Evolutionary conservation across 345 rosid genomes (phyloP).

Genomic region (Durio zibethinus): DNA sequence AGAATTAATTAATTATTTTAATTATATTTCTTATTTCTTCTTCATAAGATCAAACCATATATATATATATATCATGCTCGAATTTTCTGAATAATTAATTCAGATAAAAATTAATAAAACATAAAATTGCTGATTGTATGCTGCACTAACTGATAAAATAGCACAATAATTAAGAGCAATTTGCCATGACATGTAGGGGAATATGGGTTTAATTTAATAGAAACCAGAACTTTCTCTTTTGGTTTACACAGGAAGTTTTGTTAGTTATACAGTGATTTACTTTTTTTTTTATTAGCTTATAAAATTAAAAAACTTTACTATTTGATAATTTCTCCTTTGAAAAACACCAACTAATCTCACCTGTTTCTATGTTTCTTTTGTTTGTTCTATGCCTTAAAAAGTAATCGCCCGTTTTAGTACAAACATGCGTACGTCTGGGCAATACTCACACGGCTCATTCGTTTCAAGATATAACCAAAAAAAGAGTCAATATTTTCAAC

Average conservation of each 20-base stretch:
- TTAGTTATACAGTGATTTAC: slow-evolving; percentile 7
- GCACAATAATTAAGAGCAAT: background rate
- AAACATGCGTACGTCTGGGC: background rate
- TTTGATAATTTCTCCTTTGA: background rate
- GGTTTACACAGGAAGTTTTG: slow-evolving; percentile 9
- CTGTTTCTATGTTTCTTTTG: background rate
- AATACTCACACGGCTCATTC: background rate
- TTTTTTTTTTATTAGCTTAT: no score
- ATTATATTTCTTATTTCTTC: background rate
- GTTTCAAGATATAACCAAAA: background rate
- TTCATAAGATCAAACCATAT: background rate
- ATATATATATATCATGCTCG: background rate
- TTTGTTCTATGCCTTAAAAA: background rate
- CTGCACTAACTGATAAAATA: background rate
- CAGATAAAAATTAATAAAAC: background rate
- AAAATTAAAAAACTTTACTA: no score
- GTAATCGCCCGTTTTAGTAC: background rate
- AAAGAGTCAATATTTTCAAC: background rate
- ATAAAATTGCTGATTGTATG: background rate
- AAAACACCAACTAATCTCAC: background rate
- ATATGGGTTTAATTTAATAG: background rate
- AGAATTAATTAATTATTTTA: background rate
- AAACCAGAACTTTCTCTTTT: background rate
- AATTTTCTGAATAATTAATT: background rate
- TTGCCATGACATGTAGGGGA: slow-evolving; percentile 11